Evolutionary conservation across 495 filamentous ascomycete genomes (phyloP).

Genomic region (Terfezia claveryi): DNA sequence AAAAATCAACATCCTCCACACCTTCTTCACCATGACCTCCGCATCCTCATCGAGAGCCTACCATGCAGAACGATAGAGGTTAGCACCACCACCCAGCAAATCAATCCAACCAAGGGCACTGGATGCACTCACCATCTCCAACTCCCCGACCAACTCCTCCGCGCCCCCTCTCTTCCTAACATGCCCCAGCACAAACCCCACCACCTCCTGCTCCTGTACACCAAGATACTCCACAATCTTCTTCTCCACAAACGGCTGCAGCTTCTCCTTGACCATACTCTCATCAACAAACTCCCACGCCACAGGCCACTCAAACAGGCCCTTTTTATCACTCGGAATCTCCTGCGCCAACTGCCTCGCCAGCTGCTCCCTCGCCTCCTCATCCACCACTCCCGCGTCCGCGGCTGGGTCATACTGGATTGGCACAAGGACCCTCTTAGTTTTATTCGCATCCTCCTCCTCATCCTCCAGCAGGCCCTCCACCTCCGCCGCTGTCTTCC

Average conservation of each 20-base stretch:
- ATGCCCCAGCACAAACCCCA: constrained; percentile 79
- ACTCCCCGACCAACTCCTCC: constrained; percentile 57
- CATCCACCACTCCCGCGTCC: constrained; percentile 49
- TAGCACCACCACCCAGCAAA: background rate
- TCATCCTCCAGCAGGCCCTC: constrained; percentile 89
- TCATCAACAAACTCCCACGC: constrained; percentile 91
- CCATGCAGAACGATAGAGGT: constrained; percentile 9
- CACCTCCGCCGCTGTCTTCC: constrained; percentile 76
- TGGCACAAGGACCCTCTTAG: constrained; percentile 64
- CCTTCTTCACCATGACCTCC: constrained; percentile 79
- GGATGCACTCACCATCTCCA: constrained; percentile 49
- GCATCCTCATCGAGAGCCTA: constrained; percentile 76
- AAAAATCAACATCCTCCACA: constrained; percentile 98
- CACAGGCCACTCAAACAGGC: constrained; percentile 77
- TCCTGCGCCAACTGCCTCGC: constrained; percentile 63
- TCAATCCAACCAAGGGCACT: background rate
- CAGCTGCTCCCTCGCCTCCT: constrained; percentile 53
- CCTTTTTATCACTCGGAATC: constrained; percentile 69
- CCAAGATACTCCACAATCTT: constrained; percentile 93
- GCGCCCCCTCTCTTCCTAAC: constrained; percentile 56
- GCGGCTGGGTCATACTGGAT: constrained; percentile 70
- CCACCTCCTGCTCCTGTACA: constrained; percentile 86
- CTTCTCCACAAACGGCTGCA: constrained; percentile 90
- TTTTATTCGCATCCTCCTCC: constrained; percentile 49
- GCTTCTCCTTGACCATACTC: constrained; percentile 58